Evolutionary conservation across 148 eudicot genomes (phyloP).

Genomic region (Selenicereus undatus): DNA sequence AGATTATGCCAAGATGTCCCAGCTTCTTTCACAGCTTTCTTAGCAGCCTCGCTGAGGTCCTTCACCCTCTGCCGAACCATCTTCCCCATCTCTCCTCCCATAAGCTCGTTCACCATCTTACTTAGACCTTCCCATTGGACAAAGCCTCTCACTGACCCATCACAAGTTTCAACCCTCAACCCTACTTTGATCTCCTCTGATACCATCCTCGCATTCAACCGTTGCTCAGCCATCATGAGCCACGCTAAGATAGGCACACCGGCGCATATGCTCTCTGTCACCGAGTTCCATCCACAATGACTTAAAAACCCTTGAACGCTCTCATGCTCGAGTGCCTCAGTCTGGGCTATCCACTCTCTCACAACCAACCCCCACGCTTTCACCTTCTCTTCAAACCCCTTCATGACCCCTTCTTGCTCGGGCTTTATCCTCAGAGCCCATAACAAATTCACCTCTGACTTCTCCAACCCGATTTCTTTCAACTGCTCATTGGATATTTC

Average conservation of each 20-base stretch:
- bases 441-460: slow-evolving; percentile 44
- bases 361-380: slow-evolving; percentile 51
- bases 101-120: slow-evolving; percentile 45
- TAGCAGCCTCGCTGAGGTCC: slow-evolving; percentile 40
- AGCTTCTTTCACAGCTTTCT: slow-evolving; percentile 45
- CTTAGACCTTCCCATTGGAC: slow-evolving; percentile 43
- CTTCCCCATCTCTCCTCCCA: slow-evolving; percentile 60
- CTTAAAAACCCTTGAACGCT: slow-evolving; percentile 51
- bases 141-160: slow-evolving; percentile 55
- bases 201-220: slow-evolving; percentile 60
- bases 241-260: slow-evolving; percentile 62
- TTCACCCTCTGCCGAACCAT: slow-evolving; percentile 36
- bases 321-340: slow-evolving; percentile 40
- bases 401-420: slow-evolving; percentile 17
- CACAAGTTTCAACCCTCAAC: slow-evolving; percentile 43
- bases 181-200: slow-evolving; percentile 65
- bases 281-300: slow-evolving; percentile 90
- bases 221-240: slow-evolving; percentile 85
- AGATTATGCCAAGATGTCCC: slow-evolving; percentile 61
- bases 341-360: slow-evolving; percentile 69
- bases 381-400: slow-evolving; percentile 42
- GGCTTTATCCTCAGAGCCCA: slow-evolving; percentile 58
- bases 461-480: slow-evolving; percentile 57
- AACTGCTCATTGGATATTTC: slow-evolving; percentile 45
- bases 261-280: slow-evolving; percentile 57